Evolutionary conservation across 2,329 filamentous ascomycete genomes (phyloP), one percentile per base, ranked within the genome.

Genomic region (Zasmidium angulare): DNA sequence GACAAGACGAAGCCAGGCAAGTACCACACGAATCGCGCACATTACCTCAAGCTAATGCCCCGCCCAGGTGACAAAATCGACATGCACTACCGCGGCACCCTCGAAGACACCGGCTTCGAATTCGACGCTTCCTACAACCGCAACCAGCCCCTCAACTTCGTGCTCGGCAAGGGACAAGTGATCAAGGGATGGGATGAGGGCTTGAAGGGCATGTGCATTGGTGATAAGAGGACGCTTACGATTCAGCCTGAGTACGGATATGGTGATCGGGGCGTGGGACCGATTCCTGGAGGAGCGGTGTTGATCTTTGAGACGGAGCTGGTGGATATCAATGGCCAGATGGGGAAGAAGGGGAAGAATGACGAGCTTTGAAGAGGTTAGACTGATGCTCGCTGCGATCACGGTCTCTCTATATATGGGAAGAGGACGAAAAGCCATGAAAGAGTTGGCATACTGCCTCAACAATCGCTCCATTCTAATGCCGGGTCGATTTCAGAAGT

Each of bases 111-210:
- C 64, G 93, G 92, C 73, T 76, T 52, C 50, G 66, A 68, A 51
- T 78, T 78, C 68, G 76, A 79, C 66, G 75, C 77, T 58, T 77
- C 74, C 75, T 96, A 96, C 79, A 88, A 96, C 72, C 87, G 93
- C 59, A 86, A 87, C 56, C 76, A 80, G 61, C 95, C 95, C 3
- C 84, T 99, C 71, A 80, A 75, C 68, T 98, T 99, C 79, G 85
- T 82, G 64, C 81, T 99, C 48, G 95, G 93, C 58, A 80, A 82
- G 56, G 93, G 93, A 49, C 86, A 90, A 75, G 95, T 98, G 60
- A 99, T 99, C 78, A 92, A 95, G 81, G 93, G 93, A 71, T 97
- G 93, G 93, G 93, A 98, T 71, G 81, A 96, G 73, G 93, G 93
- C 54, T 84, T 98, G 22, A 74, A 96, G 49, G 91, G 93, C 72